A percentile compares a stretch with the other conserved stretches of the same genome.
These are phyloP conservation scores for Aspergillus bombycis DNA, from an alignment of 2,329 filamentous ascomycete genomes.

Conservation along the genomic window DNA sequence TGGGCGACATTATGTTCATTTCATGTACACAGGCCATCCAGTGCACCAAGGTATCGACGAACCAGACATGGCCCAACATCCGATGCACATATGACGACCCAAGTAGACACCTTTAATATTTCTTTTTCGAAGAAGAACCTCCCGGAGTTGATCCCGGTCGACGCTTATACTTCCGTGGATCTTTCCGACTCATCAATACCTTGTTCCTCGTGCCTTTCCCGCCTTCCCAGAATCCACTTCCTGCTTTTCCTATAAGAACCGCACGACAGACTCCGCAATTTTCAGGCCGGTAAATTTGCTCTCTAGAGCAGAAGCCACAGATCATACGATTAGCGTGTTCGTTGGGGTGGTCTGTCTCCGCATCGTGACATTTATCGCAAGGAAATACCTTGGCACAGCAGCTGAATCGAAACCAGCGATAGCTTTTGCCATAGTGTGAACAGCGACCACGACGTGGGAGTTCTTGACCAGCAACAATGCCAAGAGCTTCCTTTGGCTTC, in stretches of 20 bases:
- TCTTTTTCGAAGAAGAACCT: conserved; percentile 35
- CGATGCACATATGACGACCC: neutral
- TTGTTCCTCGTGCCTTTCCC: conserved; percentile 79
- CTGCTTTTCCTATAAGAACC: conserved; percentile 68
- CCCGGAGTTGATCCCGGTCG: conserved; percentile 48
- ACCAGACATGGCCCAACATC: neutral
- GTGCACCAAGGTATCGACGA: neutral
- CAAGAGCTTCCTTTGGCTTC: conserved; percentile 55
- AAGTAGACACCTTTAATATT: conserved; percentile 12
- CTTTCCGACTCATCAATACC: conserved; percentile 72
- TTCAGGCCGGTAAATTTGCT: conserved; percentile 78
- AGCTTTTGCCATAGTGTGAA: conserved; percentile 57
- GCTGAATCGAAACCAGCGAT: conserved; percentile 62
- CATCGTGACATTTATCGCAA: conserved; percentile 73
- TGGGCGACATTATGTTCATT: neutral
- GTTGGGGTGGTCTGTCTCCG: conserved; percentile 68
- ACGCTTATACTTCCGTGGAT: conserved; percentile 73
- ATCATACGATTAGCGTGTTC: conserved; percentile 87
- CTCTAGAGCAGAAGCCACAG: conserved; percentile 76
- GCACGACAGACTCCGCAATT: conserved; percentile 75
- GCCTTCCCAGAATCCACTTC: conserved; percentile 81
- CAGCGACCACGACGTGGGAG: conserved; percentile 58
- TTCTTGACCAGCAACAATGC: conserved; percentile 58
- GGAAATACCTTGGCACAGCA: conserved; percentile 61
- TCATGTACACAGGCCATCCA: neutral